Percentiles rank a stretch among this genome's conserved stretches.
Evolutionary conservation across 1,284 basidiomycete genomes (phyloP).

Genomic region (Coriolopsis trogii): DNA sequence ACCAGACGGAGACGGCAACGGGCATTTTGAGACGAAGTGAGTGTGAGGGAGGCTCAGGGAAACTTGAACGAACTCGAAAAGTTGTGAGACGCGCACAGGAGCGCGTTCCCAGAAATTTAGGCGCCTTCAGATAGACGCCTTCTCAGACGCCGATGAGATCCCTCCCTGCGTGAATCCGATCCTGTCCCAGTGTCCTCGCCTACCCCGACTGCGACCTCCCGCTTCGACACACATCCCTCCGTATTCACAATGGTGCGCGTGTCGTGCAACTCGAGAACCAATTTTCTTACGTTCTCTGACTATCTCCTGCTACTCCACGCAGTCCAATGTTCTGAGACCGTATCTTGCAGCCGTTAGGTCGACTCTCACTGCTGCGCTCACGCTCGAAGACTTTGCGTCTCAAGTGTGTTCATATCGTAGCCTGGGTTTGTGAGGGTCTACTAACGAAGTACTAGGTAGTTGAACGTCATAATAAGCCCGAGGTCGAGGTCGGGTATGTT

Average conservation of each 20-base stretch:
- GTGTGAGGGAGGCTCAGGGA: slow-evolving; percentile 8
- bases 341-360: slow-evolving; percentile 96
- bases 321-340: slow-evolving; percentile 87
- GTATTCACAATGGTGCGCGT: slow-evolving; percentile 48
- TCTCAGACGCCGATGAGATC: too few relatives aligned
- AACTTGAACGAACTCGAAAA: slow-evolving; percentile 4
- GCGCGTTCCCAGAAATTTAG: slow-evolving; percentile 23
- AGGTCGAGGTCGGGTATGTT: slow-evolving; percentile 81
- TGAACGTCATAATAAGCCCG: slow-evolving; percentile 96
- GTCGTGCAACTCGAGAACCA: too few relatives aligned
- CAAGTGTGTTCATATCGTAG: slow-evolving; percentile 59
- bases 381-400: slow-evolving; percentile 96
- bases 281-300: too few relatives aligned
- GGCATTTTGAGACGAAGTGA: slow-evolving; percentile 45
- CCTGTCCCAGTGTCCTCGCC: slow-evolving; percentile 18
- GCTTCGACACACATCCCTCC: too few relatives aligned
- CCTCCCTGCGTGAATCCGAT: slow-evolving; percentile 28
- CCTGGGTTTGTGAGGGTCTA: background rate
- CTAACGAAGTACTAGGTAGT: slow-evolving; percentile 65
- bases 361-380: slow-evolving; percentile 96
- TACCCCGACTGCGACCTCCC: slow-evolving; percentile 5
- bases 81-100: slow-evolving; percentile 12
- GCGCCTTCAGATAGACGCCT: too few relatives aligned
- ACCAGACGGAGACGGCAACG: slow-evolving; percentile 67
- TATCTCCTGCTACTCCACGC: background rate